Conservation (phyloP, 441 rosid genomes). For the Populus hybrid region DNA sequence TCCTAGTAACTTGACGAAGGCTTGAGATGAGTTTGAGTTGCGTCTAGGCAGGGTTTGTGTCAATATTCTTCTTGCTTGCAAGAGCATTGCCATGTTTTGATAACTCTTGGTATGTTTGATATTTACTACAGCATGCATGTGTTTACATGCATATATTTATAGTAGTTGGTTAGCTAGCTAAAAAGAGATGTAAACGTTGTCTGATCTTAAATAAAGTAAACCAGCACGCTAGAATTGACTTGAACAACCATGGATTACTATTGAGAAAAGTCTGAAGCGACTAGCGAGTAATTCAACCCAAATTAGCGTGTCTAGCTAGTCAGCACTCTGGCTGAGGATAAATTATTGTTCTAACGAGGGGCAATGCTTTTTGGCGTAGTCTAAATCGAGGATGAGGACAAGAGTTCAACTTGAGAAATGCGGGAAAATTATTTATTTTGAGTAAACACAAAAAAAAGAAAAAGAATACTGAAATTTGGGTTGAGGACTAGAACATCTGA, state of each 20-base stretch:
- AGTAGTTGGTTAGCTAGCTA: neutral
- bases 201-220: neutral
- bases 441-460: neutral
- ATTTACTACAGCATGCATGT: neutral
- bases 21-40: conserved; percentile 1
- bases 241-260: neutral
- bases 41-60: neutral
- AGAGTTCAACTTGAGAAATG: neutral
- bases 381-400: neutral
- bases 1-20: neutral
- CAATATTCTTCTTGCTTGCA: conserved; percentile 5
- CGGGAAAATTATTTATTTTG: neutral
- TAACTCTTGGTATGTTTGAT: neutral
- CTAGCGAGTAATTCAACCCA: neutral
- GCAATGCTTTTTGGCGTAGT: neutral
- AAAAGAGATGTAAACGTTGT: neutral
- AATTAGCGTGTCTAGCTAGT: neutral
- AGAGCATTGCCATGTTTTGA: neutral
- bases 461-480: neutral
- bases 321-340: neutral
- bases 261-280: neutral
- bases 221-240: neutral
- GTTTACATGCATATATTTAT: neutral
- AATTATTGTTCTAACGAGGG: neutral
- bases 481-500: neutral